Conservation (phyloP, 2,329 filamentous ascomycete species). For the Aplosporella prunicola region DNA sequence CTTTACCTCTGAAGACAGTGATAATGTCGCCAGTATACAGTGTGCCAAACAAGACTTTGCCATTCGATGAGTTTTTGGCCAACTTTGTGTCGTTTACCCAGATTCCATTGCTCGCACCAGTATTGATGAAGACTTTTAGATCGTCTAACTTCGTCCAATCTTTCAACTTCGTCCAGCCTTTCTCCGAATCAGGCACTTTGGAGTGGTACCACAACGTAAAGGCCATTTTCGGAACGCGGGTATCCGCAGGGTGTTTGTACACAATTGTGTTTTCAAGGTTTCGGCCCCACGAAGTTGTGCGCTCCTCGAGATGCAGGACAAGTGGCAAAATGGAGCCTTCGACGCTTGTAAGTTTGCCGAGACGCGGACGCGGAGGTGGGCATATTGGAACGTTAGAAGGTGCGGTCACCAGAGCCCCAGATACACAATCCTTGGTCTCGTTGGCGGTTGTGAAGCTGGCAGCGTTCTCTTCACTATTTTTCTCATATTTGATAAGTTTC, state of each 20-base stretch:
- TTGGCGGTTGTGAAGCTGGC: neutral
- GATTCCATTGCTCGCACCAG: slow-evolving; percentile 68
- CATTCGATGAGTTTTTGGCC: slow-evolving; percentile 43
- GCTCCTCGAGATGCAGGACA: slow-evolving; percentile 53
- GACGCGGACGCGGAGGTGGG: slow-evolving; percentile 31
- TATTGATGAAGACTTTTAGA: slow-evolving; percentile 66
- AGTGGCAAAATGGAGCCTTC: slow-evolving; percentile 56
- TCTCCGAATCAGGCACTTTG: slow-evolving; percentile 56
- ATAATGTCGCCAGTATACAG: slow-evolving; percentile 71
- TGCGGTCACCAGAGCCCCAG: too few relatives aligned
- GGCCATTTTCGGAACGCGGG: slow-evolving; percentile 69
- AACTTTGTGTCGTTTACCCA: slow-evolving; percentile 65
- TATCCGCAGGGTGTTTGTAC: slow-evolving; percentile 54
- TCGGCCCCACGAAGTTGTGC: slow-evolving; percentile 70
- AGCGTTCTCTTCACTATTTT: neutral
- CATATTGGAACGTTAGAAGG: slow-evolving; percentile 15
- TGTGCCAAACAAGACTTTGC: slow-evolving; percentile 50
- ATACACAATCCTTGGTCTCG: too few relatives aligned
- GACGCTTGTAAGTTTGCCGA: slow-evolving; percentile 59
- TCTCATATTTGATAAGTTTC: too few relatives aligned
- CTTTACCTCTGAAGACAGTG: slow-evolving; percentile 52
- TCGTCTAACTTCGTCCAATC: slow-evolving; percentile 45
- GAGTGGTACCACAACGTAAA: slow-evolving; percentile 70
- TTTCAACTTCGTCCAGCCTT: slow-evolving; percentile 38
- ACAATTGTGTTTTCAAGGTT: slow-evolving; percentile 57